Evolutionary conservation across 2,329 filamentous ascomycete species (phyloP).

Genomic region (Fusarium musae): DNA sequence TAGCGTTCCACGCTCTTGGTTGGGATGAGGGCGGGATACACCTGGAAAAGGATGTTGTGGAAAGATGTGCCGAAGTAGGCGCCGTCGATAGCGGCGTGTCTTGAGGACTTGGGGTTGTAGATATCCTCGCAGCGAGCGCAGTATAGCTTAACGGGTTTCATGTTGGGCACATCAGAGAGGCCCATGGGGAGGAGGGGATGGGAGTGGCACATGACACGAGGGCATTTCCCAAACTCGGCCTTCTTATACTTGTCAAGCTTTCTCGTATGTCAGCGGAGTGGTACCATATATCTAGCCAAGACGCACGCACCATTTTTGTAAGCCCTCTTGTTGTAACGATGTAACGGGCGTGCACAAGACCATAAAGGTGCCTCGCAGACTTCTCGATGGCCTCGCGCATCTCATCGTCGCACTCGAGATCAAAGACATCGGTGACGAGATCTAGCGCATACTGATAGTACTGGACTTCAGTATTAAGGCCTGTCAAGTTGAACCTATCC

Average conservation of each 20-base stretch:
- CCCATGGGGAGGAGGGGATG: constrained; percentile 96
- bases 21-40: constrained; percentile 91
- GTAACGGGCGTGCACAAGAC: constrained; percentile 94
- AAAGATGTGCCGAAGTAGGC: constrained; percentile 99
- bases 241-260: constrained; percentile 99
- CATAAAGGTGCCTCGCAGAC: constrained; percentile 93
- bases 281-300: background rate
- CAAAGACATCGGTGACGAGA: constrained; percentile 97
- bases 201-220: constrained; percentile 92
- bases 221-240: constrained; percentile 97
- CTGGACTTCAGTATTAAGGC: constrained; percentile 95
- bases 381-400: constrained; percentile 99
- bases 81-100: constrained; percentile 94
- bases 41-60: constrained; percentile 99
- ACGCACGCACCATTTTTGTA: constrained; percentile 84
- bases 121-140: constrained; percentile 97
- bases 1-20: constrained; percentile 88
- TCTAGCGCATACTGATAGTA: constrained; percentile 99
- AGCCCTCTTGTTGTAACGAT: constrained; percentile 95
- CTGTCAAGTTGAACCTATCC: constrained; percentile 97
- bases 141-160: constrained; percentile 95
- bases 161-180: constrained; percentile 86
- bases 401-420: constrained; percentile 97
- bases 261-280: background rate
- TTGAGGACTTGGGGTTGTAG: constrained; percentile 98